Conservation (phyloP, 176 grass and related monocot genomes). For the Paspalum notatum region DNA sequence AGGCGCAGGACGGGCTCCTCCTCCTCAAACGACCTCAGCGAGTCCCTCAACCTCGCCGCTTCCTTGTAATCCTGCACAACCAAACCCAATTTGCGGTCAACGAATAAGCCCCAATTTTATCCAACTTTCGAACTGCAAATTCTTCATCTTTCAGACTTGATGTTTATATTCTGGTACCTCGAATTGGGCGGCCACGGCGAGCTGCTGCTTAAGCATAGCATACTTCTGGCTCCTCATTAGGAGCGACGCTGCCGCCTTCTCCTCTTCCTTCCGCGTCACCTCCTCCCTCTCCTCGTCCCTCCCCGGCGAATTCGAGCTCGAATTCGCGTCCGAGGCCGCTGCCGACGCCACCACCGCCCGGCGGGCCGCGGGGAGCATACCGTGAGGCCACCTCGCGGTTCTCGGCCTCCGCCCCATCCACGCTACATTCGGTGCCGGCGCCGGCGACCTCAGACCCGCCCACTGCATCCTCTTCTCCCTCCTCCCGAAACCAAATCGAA, state of each 20-base stretch:
- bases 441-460: slow-evolving; percentile 33
- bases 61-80: slow-evolving; percentile 80
- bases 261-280: slow-evolving; percentile 17
- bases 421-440: not conserved
- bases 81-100: slow-evolving; percentile 17
- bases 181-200: slow-evolving; percentile 70
- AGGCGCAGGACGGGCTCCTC: slow-evolving; percentile 71
- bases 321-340: slow-evolving; percentile 47
- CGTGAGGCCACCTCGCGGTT: slow-evolving; percentile 40
- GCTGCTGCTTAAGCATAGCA: slow-evolving; percentile 79
- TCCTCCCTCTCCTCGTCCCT: slow-evolving; percentile 44
- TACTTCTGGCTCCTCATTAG: slow-evolving; percentile 72
- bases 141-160: not conserved
- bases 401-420: slow-evolving; percentile 37
- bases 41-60: slow-evolving; percentile 74
- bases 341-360: slow-evolving; percentile 38
- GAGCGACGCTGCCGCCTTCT: slow-evolving; percentile 50
- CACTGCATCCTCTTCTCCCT: slow-evolving; percentile 45
- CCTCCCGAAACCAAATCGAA: slow-evolving; percentile 29
- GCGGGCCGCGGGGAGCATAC: slow-evolving; percentile 8
- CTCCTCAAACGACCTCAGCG: slow-evolving; percentile 69
- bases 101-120: slow-evolving; percentile 23
- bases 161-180: slow-evolving; percentile 40
- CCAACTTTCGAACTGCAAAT: not conserved
- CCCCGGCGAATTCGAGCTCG: slow-evolving; percentile 42